Evolutionary conservation across 768 basidiomycete species (phyloP).

Genomic region (Aureoboletus auriporus): DNA sequence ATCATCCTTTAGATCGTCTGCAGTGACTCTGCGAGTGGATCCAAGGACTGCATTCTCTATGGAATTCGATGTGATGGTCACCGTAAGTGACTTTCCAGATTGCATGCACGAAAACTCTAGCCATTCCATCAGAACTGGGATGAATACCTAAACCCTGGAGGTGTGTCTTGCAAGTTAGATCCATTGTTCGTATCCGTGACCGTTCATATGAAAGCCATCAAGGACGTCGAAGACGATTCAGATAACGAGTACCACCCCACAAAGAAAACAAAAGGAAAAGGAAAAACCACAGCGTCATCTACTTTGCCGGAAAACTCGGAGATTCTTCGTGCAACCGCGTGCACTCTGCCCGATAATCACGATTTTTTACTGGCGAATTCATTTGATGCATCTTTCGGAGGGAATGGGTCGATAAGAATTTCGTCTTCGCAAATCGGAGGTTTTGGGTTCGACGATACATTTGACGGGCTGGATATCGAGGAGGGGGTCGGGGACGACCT

Average conservation of each 20-base stretch:
- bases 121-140: constrained; percentile 52
- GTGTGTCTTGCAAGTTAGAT: constrained; percentile 25
- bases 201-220: constrained; percentile 4
- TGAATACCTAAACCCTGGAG: constrained; percentile 49
- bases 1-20: constrained; percentile 37
- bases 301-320: constrained; percentile 35
- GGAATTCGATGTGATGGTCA: constrained; percentile 64
- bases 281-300: constrained; percentile 25
- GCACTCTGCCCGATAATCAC: constrained; percentile 71
- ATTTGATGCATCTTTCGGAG: constrained; percentile 57
- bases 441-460: constrained; percentile 51
- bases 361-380: constrained; percentile 64
- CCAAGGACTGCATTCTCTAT: constrained; percentile 45
- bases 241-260: constrained; percentile 54
- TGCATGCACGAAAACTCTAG: background rate
- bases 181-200: background rate
- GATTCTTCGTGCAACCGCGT: constrained; percentile 44
- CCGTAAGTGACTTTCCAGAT: constrained; percentile 36
- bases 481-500: constrained; percentile 69
- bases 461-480: constrained; percentile 55
- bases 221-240: constrained; percentile 27
- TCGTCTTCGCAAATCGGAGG: constrained; percentile 57
- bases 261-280: constrained; percentile 26
- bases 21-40: constrained; percentile 52
- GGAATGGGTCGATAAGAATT: constrained; percentile 28